Evolutionary conservation across 768 basidiomycete species (phyloP).

Genomic region (Hericium coralloides): DNA sequence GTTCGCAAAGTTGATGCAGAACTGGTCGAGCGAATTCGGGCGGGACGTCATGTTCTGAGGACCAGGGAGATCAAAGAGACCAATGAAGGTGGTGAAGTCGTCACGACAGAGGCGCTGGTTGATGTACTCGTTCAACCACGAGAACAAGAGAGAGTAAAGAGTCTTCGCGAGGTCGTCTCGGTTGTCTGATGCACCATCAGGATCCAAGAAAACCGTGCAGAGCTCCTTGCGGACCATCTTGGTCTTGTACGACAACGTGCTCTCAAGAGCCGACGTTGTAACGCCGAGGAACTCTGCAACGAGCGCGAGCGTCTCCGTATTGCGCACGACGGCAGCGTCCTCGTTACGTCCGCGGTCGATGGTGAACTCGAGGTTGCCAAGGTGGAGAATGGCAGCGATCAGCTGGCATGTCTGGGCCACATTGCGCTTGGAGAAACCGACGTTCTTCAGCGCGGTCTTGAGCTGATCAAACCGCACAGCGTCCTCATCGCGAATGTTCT

Average conservation of each 20-base stretch:
- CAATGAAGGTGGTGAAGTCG: slow-evolving; percentile 87
- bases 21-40: slow-evolving; percentile 90
- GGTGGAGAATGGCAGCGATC: slow-evolving; percentile 89
- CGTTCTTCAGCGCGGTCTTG: slow-evolving; percentile 86
- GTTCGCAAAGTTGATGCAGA: slow-evolving; percentile 94
- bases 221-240: slow-evolving; percentile 91
- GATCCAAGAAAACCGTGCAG: slow-evolving; percentile 94
- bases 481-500: slow-evolving; percentile 65
- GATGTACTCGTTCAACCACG: slow-evolving; percentile 94
- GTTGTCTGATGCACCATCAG: slow-evolving; percentile 88
- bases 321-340: slow-evolving; percentile 89
- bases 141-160: slow-evolving; percentile 88
- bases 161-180: slow-evolving; percentile 92
- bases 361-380: slow-evolving; percentile 91
- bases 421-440: slow-evolving; percentile 89
- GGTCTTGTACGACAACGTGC: slow-evolving; percentile 81
- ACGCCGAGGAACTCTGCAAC: slow-evolving; percentile 92
- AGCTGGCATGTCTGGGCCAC: slow-evolving; percentile 96
- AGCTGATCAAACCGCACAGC: slow-evolving; percentile 87
- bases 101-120: slow-evolving; percentile 93
- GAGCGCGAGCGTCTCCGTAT: slow-evolving; percentile 69
- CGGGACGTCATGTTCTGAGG: slow-evolving; percentile 84
- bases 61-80: slow-evolving; percentile 90
- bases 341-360: slow-evolving; percentile 78
- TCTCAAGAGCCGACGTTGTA: slow-evolving; percentile 59